phyloP scores from a whole-genome alignment of 495 filamentous ascomycete species.

The Daldinia vernicosa region DNA sequence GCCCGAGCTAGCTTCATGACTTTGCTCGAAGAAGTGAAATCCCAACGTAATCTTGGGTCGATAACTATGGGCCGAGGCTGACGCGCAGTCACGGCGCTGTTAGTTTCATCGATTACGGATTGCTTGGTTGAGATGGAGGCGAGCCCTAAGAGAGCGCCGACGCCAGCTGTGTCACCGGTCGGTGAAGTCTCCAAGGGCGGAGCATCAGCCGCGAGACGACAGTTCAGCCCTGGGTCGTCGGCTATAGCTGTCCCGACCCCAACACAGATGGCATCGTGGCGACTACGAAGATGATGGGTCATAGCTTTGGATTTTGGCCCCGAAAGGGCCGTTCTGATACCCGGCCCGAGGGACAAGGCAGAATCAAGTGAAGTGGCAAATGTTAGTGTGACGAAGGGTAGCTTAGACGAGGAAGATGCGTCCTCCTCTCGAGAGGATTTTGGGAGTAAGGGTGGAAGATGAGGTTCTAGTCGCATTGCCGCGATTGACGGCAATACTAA shows the following conservation, averaged over 20 bases:
- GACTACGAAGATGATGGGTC: slow-evolving; percentile 86
- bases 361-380: slow-evolving; percentile 92
- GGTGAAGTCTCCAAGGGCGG: slow-evolving; percentile 11
- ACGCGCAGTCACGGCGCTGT: slow-evolving; percentile 30
- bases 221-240: slow-evolving; percentile 87
- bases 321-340: slow-evolving; percentile 79
- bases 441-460: slow-evolving; percentile 33
- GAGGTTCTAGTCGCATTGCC: slow-evolving; percentile 41
- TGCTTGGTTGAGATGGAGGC: slow-evolving; percentile 29
- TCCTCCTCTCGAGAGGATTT: slow-evolving; percentile 3
- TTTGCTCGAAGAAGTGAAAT: slow-evolving; percentile 64
- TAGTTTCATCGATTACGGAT: slow-evolving; percentile 1
- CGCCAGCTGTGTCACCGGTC: slow-evolving; percentile 44
- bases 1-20: slow-evolving; percentile 70
- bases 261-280: slow-evolving; percentile 84
- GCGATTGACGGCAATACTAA: slow-evolving; percentile 40
- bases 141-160: slow-evolving; percentile 47
- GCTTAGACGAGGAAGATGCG: slow-evolving; percentile 11
- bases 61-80: slow-evolving; percentile 84
- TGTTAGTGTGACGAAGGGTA: slow-evolving; percentile 71
- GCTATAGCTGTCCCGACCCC: slow-evolving; percentile 84
- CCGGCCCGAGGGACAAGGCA: slow-evolving; percentile 75
- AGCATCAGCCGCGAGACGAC: slow-evolving; percentile 61
- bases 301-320: slow-evolving; percentile 84
- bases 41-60: slow-evolving; percentile 78